Conservation (phyloP, 345 rosid genomes). For the Atalantia buxifolia region DNA sequence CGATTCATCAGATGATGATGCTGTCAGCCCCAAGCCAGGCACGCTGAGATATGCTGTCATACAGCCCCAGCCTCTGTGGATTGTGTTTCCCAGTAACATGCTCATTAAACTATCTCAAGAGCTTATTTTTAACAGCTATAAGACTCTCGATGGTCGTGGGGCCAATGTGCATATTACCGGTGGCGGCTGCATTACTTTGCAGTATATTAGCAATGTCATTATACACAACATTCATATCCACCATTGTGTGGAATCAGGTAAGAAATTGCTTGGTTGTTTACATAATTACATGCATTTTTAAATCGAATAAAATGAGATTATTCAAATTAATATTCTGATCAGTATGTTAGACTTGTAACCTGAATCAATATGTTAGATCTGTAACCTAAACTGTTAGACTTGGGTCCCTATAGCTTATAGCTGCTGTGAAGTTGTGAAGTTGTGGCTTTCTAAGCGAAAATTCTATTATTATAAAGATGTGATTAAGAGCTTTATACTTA, state of each 20-base stretch:
- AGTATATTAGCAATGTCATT: slow-evolving; percentile 79
- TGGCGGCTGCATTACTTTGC: slow-evolving; percentile 96
- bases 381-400: too few species aligned
- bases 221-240: slow-evolving; percentile 91
- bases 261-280: neutral
- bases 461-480: too few species aligned
- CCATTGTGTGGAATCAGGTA: slow-evolving; percentile 83
- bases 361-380: too few species aligned
- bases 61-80: slow-evolving; percentile 86
- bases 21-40: slow-evolving; percentile 79
- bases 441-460: too few species aligned
- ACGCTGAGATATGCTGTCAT: slow-evolving; percentile 94
- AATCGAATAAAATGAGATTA: neutral
- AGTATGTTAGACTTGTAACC: too few species aligned
- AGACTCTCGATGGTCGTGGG: slow-evolving; percentile 94
- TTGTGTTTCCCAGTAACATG: slow-evolving; percentile 89
- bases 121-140: slow-evolving; percentile 88
- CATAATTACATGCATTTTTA: neutral
- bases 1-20: slow-evolving; percentile 82
- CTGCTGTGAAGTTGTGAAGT: too few species aligned
- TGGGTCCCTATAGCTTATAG: too few species aligned
- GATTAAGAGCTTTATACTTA: too few species aligned
- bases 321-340: neutral
- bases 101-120: slow-evolving; percentile 74
- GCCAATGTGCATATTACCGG: slow-evolving; percentile 89